These are phyloP conservation scores for Acanthamoeba lugdunensis DNA, from an alignment of 208 protist genomes.

Conservation along the genomic window DNA sequence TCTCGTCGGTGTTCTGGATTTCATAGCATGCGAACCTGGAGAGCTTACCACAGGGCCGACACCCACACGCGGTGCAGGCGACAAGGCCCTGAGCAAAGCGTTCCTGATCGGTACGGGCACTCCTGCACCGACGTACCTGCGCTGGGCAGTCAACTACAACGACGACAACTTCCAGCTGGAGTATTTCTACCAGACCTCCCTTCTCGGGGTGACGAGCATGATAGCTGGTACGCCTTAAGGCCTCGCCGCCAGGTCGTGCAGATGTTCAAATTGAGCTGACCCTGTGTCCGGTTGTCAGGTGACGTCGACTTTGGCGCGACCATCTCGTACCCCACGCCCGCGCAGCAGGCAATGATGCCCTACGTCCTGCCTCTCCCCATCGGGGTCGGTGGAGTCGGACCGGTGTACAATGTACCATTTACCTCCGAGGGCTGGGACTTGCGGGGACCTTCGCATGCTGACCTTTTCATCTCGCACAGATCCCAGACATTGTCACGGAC, in stretches of 20 bases:
- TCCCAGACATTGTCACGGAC: not conserved
- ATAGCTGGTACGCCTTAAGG: not conserved
- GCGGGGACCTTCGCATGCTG: not conserved
- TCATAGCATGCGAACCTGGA: too few relatives aligned
- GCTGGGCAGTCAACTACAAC: conserved; percentile 51
- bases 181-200: conserved; percentile 34
- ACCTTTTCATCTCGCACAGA: not conserved
- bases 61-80: not conserved
- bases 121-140: not conserved
- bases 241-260: not conserved
- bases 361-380: not conserved
- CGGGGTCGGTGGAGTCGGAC: not conserved
- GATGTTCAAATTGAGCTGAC: not conserved
- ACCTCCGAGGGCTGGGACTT: not conserved
- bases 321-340: not conserved
- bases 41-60: not conserved
- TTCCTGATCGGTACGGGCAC: conserved; percentile 12
- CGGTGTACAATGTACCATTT: conserved; percentile 19
- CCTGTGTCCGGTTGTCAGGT: not conserved
- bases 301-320: not conserved
- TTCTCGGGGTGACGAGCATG: not conserved
- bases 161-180: not conserved
- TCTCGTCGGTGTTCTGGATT: not conserved
- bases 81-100: conserved; percentile 23
- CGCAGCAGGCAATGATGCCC: not conserved